Base-by-base conservation (phyloP, 2,329 filamentous ascomycete genomes). In the Colletotrichum sp. region DNA sequence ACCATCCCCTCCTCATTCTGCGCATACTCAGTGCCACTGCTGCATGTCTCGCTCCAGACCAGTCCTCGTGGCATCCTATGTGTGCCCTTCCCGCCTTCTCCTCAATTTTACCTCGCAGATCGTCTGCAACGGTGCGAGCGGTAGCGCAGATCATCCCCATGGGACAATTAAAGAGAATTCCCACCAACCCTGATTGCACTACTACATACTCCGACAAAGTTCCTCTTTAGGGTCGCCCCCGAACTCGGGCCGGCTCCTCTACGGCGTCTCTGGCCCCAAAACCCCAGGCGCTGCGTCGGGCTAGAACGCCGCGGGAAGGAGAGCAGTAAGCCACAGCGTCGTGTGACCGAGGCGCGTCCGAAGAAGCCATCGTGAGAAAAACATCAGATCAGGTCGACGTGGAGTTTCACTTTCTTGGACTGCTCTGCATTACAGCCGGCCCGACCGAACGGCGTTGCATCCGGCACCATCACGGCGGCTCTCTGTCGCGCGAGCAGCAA, bases 361-460 rank as follows among this genome's bases (percentile, higher is more conserved):
- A 30, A 15, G 39, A 24, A 13, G 59, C 1, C 59, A 32, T 62
- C 59, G 59, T n/a, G 28, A 65, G 18, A 26, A 60, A 60, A n/a
- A 6, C 36, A 49, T 39, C 62, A 30, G 24, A 26, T 32, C 18
- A 65, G 57, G 26, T 10, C 15, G 28, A 24, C 36, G 62, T 74
- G 28, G 69, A 39, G 26, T 55, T 24, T 57, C n/a, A 44, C 39
- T 44, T 44, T n/a, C 0, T 0, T 44, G 39, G 5, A 6, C 18
- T n/a, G 9, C 18, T 3, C 39, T 44, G 39, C 39, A n/a, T 44
- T 30, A 24, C n/a, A 24, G 36, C 70, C 62, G 64, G 24, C 21
- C 57, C 70, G 44, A n/a, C 57, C 57, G 64, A 65, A 18, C 34
- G 49, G 21, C 70, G 73, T 73, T 21, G 64, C 73, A 69, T 73